These are phyloP conservation scores for Penicillium sclerotiorum DNA, from an alignment of 2,329 filamentous ascomycete genomes.

Conservation along the genomic window DNA sequence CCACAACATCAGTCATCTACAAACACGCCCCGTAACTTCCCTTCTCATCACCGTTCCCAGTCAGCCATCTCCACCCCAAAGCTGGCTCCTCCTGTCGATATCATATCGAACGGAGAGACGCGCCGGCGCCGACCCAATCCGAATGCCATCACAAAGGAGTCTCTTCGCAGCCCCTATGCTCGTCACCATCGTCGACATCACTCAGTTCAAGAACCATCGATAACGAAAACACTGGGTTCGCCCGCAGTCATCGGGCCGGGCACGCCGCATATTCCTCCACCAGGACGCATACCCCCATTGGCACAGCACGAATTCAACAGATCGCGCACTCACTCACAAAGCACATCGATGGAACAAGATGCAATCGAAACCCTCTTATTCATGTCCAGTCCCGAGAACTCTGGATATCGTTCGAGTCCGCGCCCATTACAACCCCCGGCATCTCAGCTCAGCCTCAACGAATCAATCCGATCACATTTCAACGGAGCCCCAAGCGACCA, in stretches of 20 bases:
- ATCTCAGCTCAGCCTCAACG: constrained; percentile 30
- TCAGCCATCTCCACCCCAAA: constrained; percentile 29
- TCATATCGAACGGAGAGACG: constrained; percentile 35
- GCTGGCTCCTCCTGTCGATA: constrained; percentile 49
- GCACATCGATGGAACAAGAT: constrained; percentile 52
- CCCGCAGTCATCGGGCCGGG: constrained; percentile 29
- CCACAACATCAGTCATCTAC: constrained; percentile 11
- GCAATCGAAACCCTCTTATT: constrained; percentile 55
- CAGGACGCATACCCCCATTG: constrained; percentile 21
- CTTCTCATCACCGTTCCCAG: constrained; percentile 16
- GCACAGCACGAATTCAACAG: constrained; percentile 27
- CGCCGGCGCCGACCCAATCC: constrained; percentile 42
- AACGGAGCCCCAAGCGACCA: constrained; percentile 11
- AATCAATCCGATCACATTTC: constrained; percentile 21
- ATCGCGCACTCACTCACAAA: constrained; percentile 44
- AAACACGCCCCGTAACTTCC: constrained; percentile 6
- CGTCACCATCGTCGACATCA: constrained; percentile 37
- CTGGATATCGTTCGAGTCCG: constrained; percentile 46
- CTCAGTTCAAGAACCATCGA: constrained; percentile 34
- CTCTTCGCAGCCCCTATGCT: constrained; percentile 23
- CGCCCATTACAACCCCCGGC: constrained; percentile 26
- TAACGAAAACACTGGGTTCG: constrained; percentile 23
- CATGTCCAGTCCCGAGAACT: constrained; percentile 55
- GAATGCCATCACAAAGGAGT: constrained; percentile 29
- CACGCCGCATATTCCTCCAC: constrained; percentile 35